phyloP scores from a whole-genome alignment of 495 filamentous ascomycete species.

The Lophiostoma macrostomum region DNA sequence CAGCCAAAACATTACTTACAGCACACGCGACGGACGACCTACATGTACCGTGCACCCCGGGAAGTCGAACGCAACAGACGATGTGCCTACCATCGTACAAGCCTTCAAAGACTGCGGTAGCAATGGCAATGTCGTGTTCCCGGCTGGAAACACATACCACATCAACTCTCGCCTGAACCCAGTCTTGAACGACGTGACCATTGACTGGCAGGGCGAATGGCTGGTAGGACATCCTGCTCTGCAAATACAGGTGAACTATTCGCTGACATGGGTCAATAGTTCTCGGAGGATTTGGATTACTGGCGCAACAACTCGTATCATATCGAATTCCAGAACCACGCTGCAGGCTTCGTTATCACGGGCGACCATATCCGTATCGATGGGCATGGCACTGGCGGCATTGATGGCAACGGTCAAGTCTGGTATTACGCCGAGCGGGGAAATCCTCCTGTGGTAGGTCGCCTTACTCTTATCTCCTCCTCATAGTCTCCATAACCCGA shows the following conservation, averaged over 20 bases:
- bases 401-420: conserved; percentile 52
- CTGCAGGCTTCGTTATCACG: conserved; percentile 52
- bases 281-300: conserved; percentile 53
- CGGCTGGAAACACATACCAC: conserved; percentile 49
- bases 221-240: conserved; percentile 12
- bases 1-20: no score
- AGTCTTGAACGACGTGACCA: conserved; percentile 46
- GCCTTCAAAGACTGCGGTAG: conserved; percentile 52
- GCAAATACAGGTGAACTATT: not conserved
- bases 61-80: conserved; percentile 41
- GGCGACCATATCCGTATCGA: conserved; percentile 51
- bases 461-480: no score
- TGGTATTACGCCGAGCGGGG: conserved; percentile 47
- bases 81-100: conserved; percentile 50
- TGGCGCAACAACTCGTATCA: conserved; percentile 56
- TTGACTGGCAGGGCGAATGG: conserved; percentile 45
- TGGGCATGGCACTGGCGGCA: conserved; percentile 51
- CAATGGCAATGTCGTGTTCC: conserved; percentile 54
- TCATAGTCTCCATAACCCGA: not conserved
- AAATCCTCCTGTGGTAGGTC: no score
- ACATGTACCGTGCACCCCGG: conserved; percentile 33
- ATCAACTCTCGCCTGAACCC: conserved; percentile 52
- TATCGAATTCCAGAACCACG: conserved; percentile 57
- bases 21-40: conserved; percentile 3
- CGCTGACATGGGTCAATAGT: conserved; percentile 29